Conservation (phyloP, 371 early-diverging fungal species). For the Smittium culicis region DNA sequence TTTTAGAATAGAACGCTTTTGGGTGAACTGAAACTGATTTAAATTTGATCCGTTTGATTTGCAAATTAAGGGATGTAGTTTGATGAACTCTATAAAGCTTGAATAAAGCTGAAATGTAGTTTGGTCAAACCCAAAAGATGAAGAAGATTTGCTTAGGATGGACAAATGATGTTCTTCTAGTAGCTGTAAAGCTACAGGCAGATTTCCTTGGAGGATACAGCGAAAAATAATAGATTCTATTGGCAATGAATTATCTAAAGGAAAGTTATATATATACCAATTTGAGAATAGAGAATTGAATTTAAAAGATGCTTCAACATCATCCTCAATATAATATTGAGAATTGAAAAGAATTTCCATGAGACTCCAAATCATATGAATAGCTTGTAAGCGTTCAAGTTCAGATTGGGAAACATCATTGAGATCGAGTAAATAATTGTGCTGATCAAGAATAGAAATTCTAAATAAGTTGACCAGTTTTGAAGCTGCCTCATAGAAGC, state of each 20-base stretch:
- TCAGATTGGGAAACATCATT: neutral
- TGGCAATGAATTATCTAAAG: neutral
- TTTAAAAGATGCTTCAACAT: neutral
- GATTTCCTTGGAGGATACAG: neutral
- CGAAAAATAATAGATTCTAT: neutral
- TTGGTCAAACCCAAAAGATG: neutral
- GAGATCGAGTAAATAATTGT: neutral
- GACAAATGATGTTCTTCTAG: neutral
- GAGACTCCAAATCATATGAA: neutral
- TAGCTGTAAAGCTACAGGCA: neutral
- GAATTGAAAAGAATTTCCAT: neutral
- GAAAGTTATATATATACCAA: neutral
- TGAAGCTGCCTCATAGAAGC: neutral
- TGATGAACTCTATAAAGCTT: neutral
- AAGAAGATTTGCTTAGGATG: neutral
- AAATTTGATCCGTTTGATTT: neutral
- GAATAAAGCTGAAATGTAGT: neutral
- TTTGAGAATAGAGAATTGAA: neutral
- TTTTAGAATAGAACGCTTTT: neutral
- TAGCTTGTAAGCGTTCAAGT: neutral
- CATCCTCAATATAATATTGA: neutral
- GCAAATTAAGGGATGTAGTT: neutral
- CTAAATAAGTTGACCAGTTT: neutral
- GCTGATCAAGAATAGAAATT: neutral
- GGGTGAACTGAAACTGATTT: neutral